Evolutionary conservation across 2,329 filamentous ascomycete species (phyloP).

Genomic region (Madurella fahalii): DNA sequence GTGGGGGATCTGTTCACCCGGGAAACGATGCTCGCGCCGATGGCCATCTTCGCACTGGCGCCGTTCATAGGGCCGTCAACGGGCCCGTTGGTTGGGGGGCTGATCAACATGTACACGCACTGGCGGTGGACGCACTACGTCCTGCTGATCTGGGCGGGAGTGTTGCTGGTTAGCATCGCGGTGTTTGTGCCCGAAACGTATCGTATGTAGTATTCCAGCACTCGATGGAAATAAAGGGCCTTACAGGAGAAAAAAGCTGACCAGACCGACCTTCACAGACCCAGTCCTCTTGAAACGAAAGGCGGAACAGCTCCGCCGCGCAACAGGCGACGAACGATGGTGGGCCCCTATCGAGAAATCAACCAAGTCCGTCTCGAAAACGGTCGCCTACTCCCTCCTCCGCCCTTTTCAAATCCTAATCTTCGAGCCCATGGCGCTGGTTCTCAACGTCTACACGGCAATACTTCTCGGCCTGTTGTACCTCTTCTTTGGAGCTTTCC

Average conservation of each 20-base stretch:
- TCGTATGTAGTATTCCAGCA: slow-evolving; percentile 43
- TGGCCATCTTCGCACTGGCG: slow-evolving; percentile 72
- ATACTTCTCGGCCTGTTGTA: slow-evolving; percentile 85
- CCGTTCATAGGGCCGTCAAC: slow-evolving; percentile 61
- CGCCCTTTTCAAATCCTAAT: slow-evolving; percentile 76
- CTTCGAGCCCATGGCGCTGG: slow-evolving; percentile 80
- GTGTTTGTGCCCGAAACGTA: slow-evolving; percentile 85
- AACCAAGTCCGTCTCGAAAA: slow-evolving; percentile 61
- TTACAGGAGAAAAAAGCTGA: slow-evolving; percentile 4
- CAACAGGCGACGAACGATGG: slow-evolving; percentile 75
- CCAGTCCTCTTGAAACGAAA: slow-evolving; percentile 70
- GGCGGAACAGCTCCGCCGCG: slow-evolving; percentile 63
- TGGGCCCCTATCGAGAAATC: slow-evolving; percentile 71
- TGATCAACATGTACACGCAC: slow-evolving; percentile 70
- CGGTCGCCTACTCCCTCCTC: slow-evolving; percentile 55
- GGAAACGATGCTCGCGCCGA: slow-evolving; percentile 68
- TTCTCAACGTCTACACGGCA: slow-evolving; percentile 76
- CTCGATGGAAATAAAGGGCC: background rate
- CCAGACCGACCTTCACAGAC: slow-evolving; percentile 34
- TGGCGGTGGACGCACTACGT: slow-evolving; percentile 88
- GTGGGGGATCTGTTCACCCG: slow-evolving; percentile 74
- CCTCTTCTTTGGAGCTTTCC: slow-evolving; percentile 86
- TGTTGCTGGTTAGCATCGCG: slow-evolving; percentile 59
- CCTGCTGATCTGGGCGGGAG: slow-evolving; percentile 74
- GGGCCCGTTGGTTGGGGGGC: slow-evolving; percentile 65